A percentile compares a stretch with the other conserved stretches of the same genome.
These are phyloP conservation scores for Pyrenophora graminea DNA, from an alignment of 2,329 filamentous ascomycete genomes.

Conservation along the genomic window DNA sequence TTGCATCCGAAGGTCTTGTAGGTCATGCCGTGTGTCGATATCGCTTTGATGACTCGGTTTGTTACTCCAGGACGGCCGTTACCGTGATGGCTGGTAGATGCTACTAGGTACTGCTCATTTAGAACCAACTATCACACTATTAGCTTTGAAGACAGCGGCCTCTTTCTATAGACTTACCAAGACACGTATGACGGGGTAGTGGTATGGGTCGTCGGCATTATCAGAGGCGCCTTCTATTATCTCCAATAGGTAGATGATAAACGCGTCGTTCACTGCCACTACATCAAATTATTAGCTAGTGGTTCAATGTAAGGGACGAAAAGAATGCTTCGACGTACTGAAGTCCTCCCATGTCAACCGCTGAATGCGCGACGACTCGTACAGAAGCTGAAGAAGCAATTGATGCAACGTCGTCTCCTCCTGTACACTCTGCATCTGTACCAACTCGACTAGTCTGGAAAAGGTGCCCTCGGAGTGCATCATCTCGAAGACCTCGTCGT, in stretches of 20 bases:
- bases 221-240: slow-evolving; percentile 87
- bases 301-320: neutral
- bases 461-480: slow-evolving; percentile 90
- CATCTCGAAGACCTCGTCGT: slow-evolving; percentile 76
- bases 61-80: slow-evolving; percentile 65
- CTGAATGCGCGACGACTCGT: slow-evolving; percentile 96
- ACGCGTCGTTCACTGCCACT: slow-evolving; percentile 71
- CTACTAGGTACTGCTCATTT: slow-evolving; percentile 98
- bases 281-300: slow-evolving; percentile 4
- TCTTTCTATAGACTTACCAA: slow-evolving; percentile 63
- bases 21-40: slow-evolving; percentile 76
- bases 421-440: slow-evolving; percentile 65
- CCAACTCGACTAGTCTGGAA: slow-evolving; percentile 77
- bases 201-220: slow-evolving; percentile 89
- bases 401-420: slow-evolving; percentile 75
- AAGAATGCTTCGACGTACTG: slow-evolving; percentile 55
- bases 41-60: slow-evolving; percentile 89
- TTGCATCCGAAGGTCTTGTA: slow-evolving; percentile 98
- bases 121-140: slow-evolving; percentile 71
- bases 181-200: slow-evolving; percentile 92
- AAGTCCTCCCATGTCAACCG: slow-evolving; percentile 77
- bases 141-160: neutral
- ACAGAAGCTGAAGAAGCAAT: slow-evolving; percentile 83
- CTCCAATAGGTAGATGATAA: slow-evolving; percentile 80
- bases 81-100: slow-evolving; percentile 50